Base-by-base conservation (phyloP, 768 basidiomycete genomes). In the Boletus insuetus region DNA sequence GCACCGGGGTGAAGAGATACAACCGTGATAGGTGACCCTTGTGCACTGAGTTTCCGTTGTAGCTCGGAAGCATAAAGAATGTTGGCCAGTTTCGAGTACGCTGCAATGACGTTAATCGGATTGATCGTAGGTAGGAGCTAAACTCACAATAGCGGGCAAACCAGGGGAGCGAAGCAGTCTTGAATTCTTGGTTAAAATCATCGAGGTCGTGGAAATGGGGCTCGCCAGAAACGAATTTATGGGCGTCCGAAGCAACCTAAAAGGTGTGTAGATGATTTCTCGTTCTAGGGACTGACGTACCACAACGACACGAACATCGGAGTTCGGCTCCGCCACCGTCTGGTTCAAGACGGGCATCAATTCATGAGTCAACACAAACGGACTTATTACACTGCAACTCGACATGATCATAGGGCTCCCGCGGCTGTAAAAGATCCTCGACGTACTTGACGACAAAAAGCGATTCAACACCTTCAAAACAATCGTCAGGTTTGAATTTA, bases 281-380 rank as follows among this genome's bases (percentile, higher is more conserved):
- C 38, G 9, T 7, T 50, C 13, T 14, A 31, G 3, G 6, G 29
- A 46, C 6, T 10, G 29, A 57, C 79, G 40, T 55, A 85, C 85
- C 51, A 81, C 77, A 11, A 86, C 74, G 14, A 88, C 74, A 17
- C 86, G 79, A 45, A 86, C 85, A 55, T 87, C 86, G 0, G 82
- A 75, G 22, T 70, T 69, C 0, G 75, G 68, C 44, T 76, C 66
- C 17, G 72, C 58, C 0, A 82, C 79, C 1, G 86, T 86, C 49
- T 72, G 66, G 39, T 69, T 70, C 45, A 87, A 62, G 3, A 85
- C 63, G 3, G 85, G 81, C 37, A 85, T 72, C 8, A 87, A 74
- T 4, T 77, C 74, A 20, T 74, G 67, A 10, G 82, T 85, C 56
- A 87, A 77, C 14, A 80, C 75, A 52, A 82, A 64, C 66, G 83